Evolutionary conservation across 176 grass and related monocot species (phyloP).

Genomic region (Triticum dicoccoides): DNA sequence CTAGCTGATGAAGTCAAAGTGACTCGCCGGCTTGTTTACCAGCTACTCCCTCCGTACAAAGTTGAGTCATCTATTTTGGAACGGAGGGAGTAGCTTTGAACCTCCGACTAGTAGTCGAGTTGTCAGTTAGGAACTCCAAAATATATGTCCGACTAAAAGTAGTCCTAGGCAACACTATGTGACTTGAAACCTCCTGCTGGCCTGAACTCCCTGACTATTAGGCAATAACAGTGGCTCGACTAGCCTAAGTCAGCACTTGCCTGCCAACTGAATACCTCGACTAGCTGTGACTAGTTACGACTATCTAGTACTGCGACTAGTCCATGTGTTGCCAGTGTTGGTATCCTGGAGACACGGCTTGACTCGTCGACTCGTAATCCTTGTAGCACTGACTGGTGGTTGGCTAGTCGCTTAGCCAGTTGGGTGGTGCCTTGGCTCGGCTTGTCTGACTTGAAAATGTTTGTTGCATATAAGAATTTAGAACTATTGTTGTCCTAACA

Average conservation of each 20-base stretch:
- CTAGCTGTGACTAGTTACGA: background rate
- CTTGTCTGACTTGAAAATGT: background rate
- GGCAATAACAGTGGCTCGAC: background rate
- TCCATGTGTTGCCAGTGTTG: background rate
- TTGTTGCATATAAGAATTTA: slow-evolving; percentile 6
- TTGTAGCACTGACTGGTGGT: background rate
- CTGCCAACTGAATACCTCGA: background rate
- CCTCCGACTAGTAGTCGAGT: background rate
- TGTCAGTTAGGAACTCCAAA: background rate
- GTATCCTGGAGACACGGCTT: background rate
- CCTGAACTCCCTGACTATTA: background rate
- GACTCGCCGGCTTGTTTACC: background rate
- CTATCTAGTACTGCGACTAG: background rate
- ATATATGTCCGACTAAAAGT: background rate
- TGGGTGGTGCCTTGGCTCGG: background rate
- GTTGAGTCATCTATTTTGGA: too few species aligned
- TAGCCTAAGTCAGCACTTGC: background rate
- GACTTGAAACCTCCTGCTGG: background rate
- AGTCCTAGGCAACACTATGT: background rate
- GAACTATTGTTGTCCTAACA: background rate
- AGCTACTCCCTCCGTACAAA: background rate
- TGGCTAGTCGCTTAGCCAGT: background rate
- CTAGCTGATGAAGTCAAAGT: background rate
- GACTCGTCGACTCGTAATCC: background rate
- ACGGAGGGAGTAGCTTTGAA: background rate